phyloP scores from a whole-genome alignment of 2,329 filamentous ascomycete species.

The Triangularia setosa region DNA sequence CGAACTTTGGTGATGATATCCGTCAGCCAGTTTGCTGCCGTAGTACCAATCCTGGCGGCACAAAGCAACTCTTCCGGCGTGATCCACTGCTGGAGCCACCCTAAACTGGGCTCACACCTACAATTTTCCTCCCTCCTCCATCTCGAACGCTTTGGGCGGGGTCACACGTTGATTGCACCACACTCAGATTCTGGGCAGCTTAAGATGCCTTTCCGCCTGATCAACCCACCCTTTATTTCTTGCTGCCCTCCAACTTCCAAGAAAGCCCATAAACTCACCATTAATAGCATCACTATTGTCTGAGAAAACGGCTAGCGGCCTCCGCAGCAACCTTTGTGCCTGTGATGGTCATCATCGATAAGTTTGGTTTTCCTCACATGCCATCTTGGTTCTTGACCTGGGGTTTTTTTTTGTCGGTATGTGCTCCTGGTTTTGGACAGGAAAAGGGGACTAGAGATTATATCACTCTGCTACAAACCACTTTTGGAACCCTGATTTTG shows the following conservation, averaged over 20 bases:
- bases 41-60: conserved; percentile 1
- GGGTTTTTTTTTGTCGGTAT: not conserved
- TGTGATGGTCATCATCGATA: not conserved
- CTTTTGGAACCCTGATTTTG: not conserved
- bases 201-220: not conserved
- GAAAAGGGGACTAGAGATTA: not conserved
- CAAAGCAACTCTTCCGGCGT: not conserved
- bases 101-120: not conserved
- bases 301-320: not conserved
- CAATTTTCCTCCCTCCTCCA: not conserved
- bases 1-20: conserved; percentile 6
- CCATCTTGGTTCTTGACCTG: not conserved
- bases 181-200: not conserved
- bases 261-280: not conserved
- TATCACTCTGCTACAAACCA: not conserved
- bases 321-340: not conserved
- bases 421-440: not conserved
- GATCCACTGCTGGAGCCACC: not conserved
- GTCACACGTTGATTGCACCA: not conserved
- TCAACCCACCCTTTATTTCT: not conserved
- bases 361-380: not conserved
- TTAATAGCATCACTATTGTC: not conserved
- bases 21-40: conserved; percentile 12
- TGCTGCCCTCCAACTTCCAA: conserved; percentile 1
- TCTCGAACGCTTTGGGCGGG: not conserved